These are phyloP conservation scores for Plasmodium coatneyi DNA, from an alignment of 169 alveolate genomes.

Conservation along the genomic window DNA sequence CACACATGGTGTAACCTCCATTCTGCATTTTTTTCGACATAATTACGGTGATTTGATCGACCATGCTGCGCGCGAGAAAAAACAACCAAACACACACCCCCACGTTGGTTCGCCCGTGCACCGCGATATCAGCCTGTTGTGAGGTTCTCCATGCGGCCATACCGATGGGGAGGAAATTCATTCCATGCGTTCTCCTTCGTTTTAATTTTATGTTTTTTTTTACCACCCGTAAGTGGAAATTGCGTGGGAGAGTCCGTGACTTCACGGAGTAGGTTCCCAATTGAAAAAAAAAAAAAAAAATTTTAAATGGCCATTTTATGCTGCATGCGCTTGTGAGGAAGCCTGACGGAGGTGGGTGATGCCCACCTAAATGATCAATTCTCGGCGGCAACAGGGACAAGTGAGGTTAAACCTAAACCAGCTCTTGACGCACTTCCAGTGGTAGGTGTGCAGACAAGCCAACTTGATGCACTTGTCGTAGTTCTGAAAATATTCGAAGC, in stretches of 20 bases:
- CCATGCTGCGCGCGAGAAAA: neutral
- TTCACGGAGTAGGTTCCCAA: neutral
- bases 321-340: neutral
- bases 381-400: conserved; percentile 76
- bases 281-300: neutral
- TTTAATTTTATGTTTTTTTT: neutral
- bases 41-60: neutral
- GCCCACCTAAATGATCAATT: neutral
- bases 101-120: neutral
- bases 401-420: conserved; percentile 79
- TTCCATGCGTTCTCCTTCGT: neutral
- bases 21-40: neutral
- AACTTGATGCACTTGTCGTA: conserved; percentile 76
- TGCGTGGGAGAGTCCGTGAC: neutral
- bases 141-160: neutral
- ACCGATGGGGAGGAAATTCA: neutral
- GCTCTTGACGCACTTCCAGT: conserved; percentile 77
- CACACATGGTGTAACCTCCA: neutral
- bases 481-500: conserved; percentile 74
- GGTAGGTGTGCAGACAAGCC: conserved; percentile 78
- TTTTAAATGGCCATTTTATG: neutral
- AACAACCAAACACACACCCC: neutral
- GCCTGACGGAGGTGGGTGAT: neutral
- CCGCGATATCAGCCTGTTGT: neutral
- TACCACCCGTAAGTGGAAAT: neutral